These are phyloP conservation scores for Globisporangium canariense DNA, from an alignment of 352 stramenopile genomes.

Conservation along the genomic window DNA sequence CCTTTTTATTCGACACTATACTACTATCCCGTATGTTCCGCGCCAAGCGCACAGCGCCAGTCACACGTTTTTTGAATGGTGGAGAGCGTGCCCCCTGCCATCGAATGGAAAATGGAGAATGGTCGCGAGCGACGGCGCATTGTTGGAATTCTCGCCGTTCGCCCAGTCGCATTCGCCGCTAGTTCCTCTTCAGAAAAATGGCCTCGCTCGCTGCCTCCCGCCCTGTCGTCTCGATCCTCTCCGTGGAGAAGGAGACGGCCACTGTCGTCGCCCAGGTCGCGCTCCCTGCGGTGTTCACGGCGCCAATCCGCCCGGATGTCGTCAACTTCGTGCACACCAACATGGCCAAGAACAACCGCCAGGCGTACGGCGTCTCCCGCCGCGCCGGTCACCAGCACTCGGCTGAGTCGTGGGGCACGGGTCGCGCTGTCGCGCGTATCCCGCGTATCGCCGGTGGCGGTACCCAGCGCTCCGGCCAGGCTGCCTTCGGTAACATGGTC, in stretches of 20 bases:
- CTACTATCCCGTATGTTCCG: too few species aligned
- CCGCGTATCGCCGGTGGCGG: slow-evolving; percentile 97
- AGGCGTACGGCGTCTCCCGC: slow-evolving; percentile 97
- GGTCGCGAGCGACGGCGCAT: slow-evolving; percentile 13
- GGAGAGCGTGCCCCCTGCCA: slow-evolving; percentile 8
- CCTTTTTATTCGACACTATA: too few species aligned
- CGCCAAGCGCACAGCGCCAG: background rate
- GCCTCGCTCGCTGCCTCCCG: slow-evolving; percentile 89
- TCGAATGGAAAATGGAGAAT: background rate
- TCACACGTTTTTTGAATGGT: slow-evolving; percentile 11
- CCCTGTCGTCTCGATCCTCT: slow-evolving; percentile 95
- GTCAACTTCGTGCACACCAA: slow-evolving; percentile 99
- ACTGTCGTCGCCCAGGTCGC: slow-evolving; percentile 87
- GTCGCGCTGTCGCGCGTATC: slow-evolving; percentile 99
- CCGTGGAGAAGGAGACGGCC: slow-evolving; percentile 70
- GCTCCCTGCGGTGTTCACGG: slow-evolving; percentile 95
- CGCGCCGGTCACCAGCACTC: slow-evolving; percentile 96
- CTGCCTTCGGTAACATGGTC: slow-evolving; percentile 99
- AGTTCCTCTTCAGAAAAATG: slow-evolving; percentile 40
- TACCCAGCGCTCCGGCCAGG: slow-evolving; percentile 97
- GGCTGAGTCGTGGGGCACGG: slow-evolving; percentile 98
- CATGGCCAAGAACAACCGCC: slow-evolving; percentile 99
- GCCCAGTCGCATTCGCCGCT: slow-evolving; percentile 43
- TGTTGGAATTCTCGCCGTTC: slow-evolving; percentile 68
- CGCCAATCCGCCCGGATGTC: slow-evolving; percentile 98